These are phyloP conservation scores for Solanum hybrid DNA, from an alignment of 305 asterid species.

Conservation along the genomic window DNA sequence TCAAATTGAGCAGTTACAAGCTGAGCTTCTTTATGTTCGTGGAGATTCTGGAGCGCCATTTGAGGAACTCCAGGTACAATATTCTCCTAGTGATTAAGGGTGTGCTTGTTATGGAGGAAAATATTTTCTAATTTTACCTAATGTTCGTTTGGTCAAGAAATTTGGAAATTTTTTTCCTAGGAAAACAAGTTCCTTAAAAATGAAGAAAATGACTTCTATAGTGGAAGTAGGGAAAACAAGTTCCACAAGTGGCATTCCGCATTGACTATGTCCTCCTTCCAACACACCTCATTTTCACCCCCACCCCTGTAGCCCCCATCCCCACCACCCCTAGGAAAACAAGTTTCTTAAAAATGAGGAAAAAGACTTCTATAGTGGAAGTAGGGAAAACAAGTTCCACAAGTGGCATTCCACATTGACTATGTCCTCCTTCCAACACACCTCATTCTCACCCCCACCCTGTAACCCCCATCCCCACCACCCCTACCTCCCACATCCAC, in stretches of 20 bases:
- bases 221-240: background rate
- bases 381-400: background rate
- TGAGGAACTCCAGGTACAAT: constrained; percentile 77
- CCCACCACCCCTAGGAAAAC: background rate
- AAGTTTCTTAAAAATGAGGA: background rate
- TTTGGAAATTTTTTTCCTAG: background rate
- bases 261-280: background rate
- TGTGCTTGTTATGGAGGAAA: background rate
- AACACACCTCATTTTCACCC: background rate
- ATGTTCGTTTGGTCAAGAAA: background rate
- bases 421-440: background rate
- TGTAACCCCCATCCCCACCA: background rate
- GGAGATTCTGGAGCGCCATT: constrained; percentile 64
- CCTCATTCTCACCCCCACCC: background rate
- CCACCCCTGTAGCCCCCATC: background rate
- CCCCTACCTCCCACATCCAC: background rate
- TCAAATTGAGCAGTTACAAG: constrained; percentile 86
- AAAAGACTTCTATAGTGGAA: background rate
- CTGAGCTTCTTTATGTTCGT: constrained; percentile 76
- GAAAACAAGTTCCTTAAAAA: background rate
- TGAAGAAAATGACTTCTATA: background rate
- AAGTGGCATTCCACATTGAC: background rate
- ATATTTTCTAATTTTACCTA: background rate
- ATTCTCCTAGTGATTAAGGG: background rate
- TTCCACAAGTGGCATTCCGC: background rate